phyloP scores from a whole-genome alignment of 2,329 filamentous ascomycete species.

The Botrytis cinerea region DNA sequence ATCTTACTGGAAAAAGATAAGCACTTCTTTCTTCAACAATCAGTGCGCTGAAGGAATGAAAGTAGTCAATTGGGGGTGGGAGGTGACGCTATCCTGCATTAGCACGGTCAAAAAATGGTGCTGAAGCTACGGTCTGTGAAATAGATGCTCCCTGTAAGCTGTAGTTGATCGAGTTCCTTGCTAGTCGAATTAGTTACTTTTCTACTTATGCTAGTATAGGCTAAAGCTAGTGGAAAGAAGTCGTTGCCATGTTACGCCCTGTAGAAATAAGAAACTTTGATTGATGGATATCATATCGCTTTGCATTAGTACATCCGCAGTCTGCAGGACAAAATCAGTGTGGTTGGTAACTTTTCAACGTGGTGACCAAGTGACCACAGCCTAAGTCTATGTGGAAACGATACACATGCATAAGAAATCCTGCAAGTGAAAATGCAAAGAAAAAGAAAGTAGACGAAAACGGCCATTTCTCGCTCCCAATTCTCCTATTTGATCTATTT shows the following conservation, averaged over 20 bases:
- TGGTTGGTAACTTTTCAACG: conserved; percentile 26
- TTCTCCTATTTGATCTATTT: conserved; percentile 7
- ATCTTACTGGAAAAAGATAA: conserved; percentile 1
- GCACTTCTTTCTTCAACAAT: conserved; percentile 7
- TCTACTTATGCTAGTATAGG: background rate
- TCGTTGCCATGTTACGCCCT: conserved; percentile 23
- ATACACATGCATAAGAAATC: conserved; percentile 21
- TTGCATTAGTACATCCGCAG: conserved; percentile 26
- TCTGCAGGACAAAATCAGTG: conserved; percentile 26
- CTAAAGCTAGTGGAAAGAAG: conserved; percentile 15
- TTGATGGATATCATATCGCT: conserved; percentile 25
- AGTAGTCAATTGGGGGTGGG: conserved; percentile 2
- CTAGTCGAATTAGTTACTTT: background rate
- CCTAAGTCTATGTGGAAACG: conserved; percentile 11
- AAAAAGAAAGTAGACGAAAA: conserved; percentile 19
- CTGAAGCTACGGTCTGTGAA: conserved; percentile 13
- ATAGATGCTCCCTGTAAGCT: background rate
- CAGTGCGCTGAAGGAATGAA: conserved; percentile 9
- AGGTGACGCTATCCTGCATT: conserved; percentile 22
- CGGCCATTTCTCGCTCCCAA: conserved; percentile 12
- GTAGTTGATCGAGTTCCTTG: conserved; percentile 19
- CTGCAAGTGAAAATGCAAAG: conserved; percentile 17
- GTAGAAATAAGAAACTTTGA: conserved; percentile 21
- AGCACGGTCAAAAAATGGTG: conserved; percentile 2
- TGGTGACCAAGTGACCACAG: conserved; percentile 25